Evolutionary conservation across 2,329 filamentous ascomycete genomes (phyloP), one percentile per base, ranked within the genome.

Genomic region (Cladosporium sp.): DNA sequence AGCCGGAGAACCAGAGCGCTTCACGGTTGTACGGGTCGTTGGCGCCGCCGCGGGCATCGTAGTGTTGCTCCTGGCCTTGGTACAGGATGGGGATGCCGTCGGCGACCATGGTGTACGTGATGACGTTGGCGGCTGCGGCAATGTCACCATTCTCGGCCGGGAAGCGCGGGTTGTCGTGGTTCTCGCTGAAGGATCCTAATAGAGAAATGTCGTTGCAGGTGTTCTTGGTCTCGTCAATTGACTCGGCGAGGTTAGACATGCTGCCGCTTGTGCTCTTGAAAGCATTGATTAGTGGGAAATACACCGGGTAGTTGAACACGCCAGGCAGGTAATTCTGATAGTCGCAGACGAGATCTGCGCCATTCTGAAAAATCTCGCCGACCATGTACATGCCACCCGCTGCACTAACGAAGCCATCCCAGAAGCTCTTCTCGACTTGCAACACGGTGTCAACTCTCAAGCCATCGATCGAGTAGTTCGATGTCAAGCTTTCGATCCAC

Each of bases 11-110:
- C 71, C 71, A 74, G 17, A 70, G 56, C 2, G 71, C 71, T 55
- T 73, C 71, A 36, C 71, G 65, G 41, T 72, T 72, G 47, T 61
- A 65, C 0, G 71, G 70, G 24, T 67, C 67, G 9, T 54, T 57
- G 13, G 53, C 50, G 27, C 62, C 64, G 30, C 68, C 68, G 12
- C 55, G 22, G 9, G 61, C 61, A 2, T 70, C 63, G 61, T 76
- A 82, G 53, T 77, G 79, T 59, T 86, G 83, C 65, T 86, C 83
- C 54, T 83, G 80, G 22, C 83, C 83, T 57, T 84, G 77, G 65
- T 85, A 86, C 29, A 85, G 73, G 50, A 84, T 80, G 1, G 82
- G 82, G 34, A 85, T 79, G 17, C 83, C 83, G 49, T 83, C 73
- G 2, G 71, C 70, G 15, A 86, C 74, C 24, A 86, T 74, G n/a